Base-by-base conservation (phyloP, 768 basidiomycete genomes). In the Termitomyces sp. region DNA sequence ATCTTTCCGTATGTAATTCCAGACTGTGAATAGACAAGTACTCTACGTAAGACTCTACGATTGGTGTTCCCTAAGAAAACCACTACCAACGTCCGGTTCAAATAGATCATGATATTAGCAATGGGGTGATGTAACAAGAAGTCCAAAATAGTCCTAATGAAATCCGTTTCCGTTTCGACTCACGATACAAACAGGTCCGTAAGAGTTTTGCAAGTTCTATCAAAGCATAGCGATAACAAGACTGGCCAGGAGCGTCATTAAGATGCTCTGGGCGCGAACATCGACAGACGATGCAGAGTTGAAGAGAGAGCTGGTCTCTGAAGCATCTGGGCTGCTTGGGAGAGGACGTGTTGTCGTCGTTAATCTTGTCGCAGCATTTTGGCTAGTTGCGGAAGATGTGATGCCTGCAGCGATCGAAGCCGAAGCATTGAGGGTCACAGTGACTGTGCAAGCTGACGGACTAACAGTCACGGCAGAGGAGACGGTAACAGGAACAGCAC, bases 381-480 rank as follows among this genome's bases (percentile, higher is more conserved):
- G n/a, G 14, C 16, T 6, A 36, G 45, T 43, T 22, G 16, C 22
- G 11, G 38, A 52, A 7, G 26, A 11, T 40, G 3, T 14, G 28
- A 18, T 13, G 38, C n/a, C 5, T 9, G 47, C 40, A 36, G 30
- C 20, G 28, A 7, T 28, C 14, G 36, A 7, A 30, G 20, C 32
- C 2, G 55, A 30, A 48, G 18, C n/a, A n/a, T 26, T 2, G 20
- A 46, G 16, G 6, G 38, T 43, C 7, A 56, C 55, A 14, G 38
- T 56, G 26, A 56, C 55, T 50, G 47, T 56, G 30, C 55, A 56
- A 26, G 46, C 55, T 22, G 55, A 38, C n/a, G 55, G 8, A 56
- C 7, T 26, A 16, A 2, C 35, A 14, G 35, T 56, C n/a, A 5
- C 38, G 26, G 11, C 24, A n/a, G 16, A 26, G 36, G 46, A 47